Base-by-base conservation (phyloP, 2,329 filamentous ascomycete species). In the Exophiala xenobiotica region DNA sequence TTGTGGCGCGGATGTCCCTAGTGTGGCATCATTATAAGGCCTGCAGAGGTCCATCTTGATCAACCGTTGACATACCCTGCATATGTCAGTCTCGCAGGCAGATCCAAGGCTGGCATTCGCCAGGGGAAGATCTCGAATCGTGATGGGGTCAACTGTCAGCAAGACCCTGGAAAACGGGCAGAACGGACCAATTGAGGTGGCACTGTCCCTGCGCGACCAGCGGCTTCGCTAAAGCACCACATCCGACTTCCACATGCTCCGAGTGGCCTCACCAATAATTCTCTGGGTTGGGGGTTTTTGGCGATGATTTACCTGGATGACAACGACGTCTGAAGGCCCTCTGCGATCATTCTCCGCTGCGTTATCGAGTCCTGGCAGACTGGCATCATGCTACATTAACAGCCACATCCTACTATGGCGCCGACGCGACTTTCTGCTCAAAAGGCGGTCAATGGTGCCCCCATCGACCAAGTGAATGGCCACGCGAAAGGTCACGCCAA, bases 211-310 rank as follows among this genome's bases (percentile, higher is more conserved):
- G 19, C n/a, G n/a, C n/a, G 20, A 40, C 38, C 14, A 40, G 5
- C n/a, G 23, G 9, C n/a, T 6, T 40, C 22, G 38, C 19, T n/a
- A 22, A 22, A 6, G 9, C 37, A 11, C n/a, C 14, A 6, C 7
- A 22, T 6, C 37, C 16, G 20, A 39, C 12, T 22, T 18, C 19
- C 38, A 40, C 38, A 47, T 8, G 18, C 43, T 51, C 52, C 53
- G 53, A 52, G 53, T 55, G 53, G 53, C 53, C 39, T 48, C 48
- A 53, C 37, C 19, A 19, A 12, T 38, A 11, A 33, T 23, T 20
- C 38, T 40, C 19, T 22, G n/a, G 8, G n/a, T n/a, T n/a, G n/a
- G n/a, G n/a, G n/a, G n/a, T n/a, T n/a, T n/a, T n/a, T n/a, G n/a
- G n/a, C n/a, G n/a, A n/a, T n/a, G n/a, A n/a, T n/a, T n/a, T n/a